Evolutionary conservation across 345 rosid genomes (phyloP).

Genomic region (Citrus sinensis): DNA sequence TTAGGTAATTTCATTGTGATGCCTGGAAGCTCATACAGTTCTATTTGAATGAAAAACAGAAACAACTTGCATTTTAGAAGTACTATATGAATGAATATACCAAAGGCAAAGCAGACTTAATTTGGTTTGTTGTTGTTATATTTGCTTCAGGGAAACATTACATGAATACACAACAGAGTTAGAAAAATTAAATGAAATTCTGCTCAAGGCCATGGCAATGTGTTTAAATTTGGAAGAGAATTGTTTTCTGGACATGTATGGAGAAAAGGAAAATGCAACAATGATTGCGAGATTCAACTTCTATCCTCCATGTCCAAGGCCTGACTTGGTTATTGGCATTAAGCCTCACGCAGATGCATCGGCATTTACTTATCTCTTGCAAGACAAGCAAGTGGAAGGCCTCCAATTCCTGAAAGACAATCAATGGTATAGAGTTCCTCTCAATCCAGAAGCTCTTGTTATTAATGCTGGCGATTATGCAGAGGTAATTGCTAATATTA

Average conservation of each 20-base stretch:
- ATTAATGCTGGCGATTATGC: not conserved
- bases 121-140: not conserved
- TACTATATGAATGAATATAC: no score
- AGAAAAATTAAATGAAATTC: constrained; percentile 14
- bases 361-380: not conserved
- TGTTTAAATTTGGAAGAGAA: constrained; percentile 46
- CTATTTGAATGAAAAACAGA: no score
- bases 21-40: not conserved
- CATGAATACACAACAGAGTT: constrained; percentile 34
- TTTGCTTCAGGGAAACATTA: constrained; percentile 32
- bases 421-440: not conserved
- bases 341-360: constrained; percentile 46
- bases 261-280: constrained; percentile 20
- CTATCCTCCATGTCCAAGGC: constrained; percentile 47
- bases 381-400: not conserved
- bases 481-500: not conserved
- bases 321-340: not conserved
- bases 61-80: no score
- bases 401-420: not conserved
- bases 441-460: not conserved
- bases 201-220: constrained; percentile 52
- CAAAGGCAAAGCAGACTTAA: no score
- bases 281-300: constrained; percentile 53
- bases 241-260: constrained; percentile 44
- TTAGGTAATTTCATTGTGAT: constrained; percentile 33